Evolutionary conservation across 2,329 filamentous ascomycete species (phyloP), one percentile per base, ranked within the genome.

Genomic region (Colletotrichum aenigma): DNA sequence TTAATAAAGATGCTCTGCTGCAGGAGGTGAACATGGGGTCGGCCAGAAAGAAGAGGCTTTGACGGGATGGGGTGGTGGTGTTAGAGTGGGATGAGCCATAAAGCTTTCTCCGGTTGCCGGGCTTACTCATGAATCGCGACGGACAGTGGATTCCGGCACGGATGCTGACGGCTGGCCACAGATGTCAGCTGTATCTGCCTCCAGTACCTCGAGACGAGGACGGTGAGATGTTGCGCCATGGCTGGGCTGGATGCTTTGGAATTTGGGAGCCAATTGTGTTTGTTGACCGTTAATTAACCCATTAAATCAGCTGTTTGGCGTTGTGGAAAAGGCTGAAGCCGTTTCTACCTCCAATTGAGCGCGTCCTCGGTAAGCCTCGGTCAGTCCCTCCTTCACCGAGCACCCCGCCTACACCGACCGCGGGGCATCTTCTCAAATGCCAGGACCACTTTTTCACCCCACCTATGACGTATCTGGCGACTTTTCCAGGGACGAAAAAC

Each of bases 1-100:
- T 62, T 52, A 70, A 70, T 26, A 38, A 70, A 21, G 56, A 30
- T 43, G 48, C 43, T 34, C 60, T 74, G 21, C 64, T 18, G 43
- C 74, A 48, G 64, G 64, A 69, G 64, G 28, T 38, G 36, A 65
- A 65, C 74, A 76, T 74, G 74, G 65, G 65, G 28, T 36, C 36
- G n/a, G 67, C 56, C 36, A 26, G 55, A 48, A 16, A 18, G 32
- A 34, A 60, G 55, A 21, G 52, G 61, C 26, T 65, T 66, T 48
- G 52, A 60, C 36, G 21, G 55, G 48, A 75, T 68, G 34, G 52
- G 70, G 64, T 65, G 64, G 64, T 74, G 58, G 64, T 76, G 70
- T 74, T 74, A 61, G 56, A 66, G 65, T 76, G 70, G 74, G 64
- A 74, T 67, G 69, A 75, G 72, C 69, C 62, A 69, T 74, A 74